These are phyloP conservation scores for Fusarium azukiicola DNA, from an alignment of 2,329 filamentous ascomycete species.

Conservation along the genomic window DNA sequence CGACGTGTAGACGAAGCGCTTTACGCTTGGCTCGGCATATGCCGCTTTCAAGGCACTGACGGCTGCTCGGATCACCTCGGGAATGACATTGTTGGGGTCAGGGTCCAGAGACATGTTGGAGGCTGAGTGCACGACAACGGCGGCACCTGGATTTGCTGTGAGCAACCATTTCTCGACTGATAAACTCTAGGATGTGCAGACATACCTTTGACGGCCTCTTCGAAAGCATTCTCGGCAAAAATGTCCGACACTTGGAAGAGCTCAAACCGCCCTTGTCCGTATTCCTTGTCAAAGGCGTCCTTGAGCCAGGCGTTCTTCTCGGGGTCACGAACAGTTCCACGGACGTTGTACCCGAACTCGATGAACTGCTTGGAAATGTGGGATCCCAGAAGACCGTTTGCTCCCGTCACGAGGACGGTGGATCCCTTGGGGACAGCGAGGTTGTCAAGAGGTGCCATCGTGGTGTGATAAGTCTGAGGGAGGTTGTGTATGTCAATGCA, in stretches of 20 bases:
- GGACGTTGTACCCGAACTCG: slow-evolving; percentile 65
- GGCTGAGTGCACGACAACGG: slow-evolving; percentile 64
- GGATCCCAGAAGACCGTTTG: slow-evolving; percentile 66
- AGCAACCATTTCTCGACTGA: background rate
- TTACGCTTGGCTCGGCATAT: slow-evolving; percentile 58
- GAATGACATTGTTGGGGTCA: slow-evolving; percentile 64
- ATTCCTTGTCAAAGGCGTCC: slow-evolving; percentile 56
- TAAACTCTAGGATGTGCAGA: too few species aligned
- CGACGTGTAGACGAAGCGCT: slow-evolving; percentile 60
- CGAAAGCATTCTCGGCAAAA: slow-evolving; percentile 48
- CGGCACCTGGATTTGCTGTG: slow-evolving; percentile 34
- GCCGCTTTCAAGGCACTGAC: slow-evolving; percentile 60
- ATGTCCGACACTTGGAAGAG: slow-evolving; percentile 61
- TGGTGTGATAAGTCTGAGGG: too few species aligned
- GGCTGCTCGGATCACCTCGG: slow-evolving; percentile 54
- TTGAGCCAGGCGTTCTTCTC: slow-evolving; percentile 59
- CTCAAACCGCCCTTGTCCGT: slow-evolving; percentile 60
- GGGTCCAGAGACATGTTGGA: slow-evolving; percentile 57
- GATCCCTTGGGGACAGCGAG: slow-evolving; percentile 54
- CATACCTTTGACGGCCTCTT: slow-evolving; percentile 55
- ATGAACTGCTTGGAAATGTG: slow-evolving; percentile 65
- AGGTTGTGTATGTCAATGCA: too few species aligned
- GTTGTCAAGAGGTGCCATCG: slow-evolving; percentile 36
- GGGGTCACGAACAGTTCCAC: slow-evolving; percentile 65
- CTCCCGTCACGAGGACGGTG: slow-evolving; percentile 65